Percentiles rank a stretch among this genome's conserved stretches.
phyloP scores from a whole-genome alignment of 306 rosid species.

The Dalbergia cochinchinensis region DNA sequence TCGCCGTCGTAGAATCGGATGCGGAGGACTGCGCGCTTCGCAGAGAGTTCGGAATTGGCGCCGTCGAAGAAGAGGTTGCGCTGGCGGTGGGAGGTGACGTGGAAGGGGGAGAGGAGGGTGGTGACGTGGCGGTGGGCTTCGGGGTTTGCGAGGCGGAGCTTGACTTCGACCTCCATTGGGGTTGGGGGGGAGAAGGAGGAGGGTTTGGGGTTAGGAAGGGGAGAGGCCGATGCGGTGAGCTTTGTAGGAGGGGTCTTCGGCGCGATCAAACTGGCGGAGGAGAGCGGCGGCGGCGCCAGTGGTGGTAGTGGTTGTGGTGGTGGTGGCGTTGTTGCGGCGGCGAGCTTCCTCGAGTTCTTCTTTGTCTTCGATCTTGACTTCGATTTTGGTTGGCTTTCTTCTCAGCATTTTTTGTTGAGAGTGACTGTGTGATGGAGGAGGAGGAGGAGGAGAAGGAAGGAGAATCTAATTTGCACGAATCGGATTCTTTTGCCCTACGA shows the following conservation, averaged over 20 bases:
- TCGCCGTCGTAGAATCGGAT: conserved; percentile 69
- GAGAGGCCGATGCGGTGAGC: conserved; percentile 61
- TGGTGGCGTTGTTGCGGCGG: conserved; percentile 53
- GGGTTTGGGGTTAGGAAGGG: conserved; percentile 7
- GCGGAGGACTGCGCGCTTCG: conserved; percentile 71
- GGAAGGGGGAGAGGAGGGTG: conserved; percentile 65
- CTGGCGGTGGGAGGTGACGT: conserved; percentile 68
- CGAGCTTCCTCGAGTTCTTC: conserved; percentile 89
- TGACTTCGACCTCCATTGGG: conserved; percentile 68
- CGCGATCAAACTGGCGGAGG: conserved; percentile 73
- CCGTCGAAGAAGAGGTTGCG: conserved; percentile 91
- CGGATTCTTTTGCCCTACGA: neutral
- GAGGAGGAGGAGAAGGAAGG: neutral
- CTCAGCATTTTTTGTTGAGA: conserved; percentile 64
- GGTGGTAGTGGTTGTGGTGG: conserved; percentile 34
- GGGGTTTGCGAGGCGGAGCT: conserved; percentile 71
- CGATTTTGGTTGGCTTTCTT: conserved; percentile 73
- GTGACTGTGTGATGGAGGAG: neutral
- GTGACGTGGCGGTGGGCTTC: conserved; percentile 59
- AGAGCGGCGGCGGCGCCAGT: conserved; percentile 60
- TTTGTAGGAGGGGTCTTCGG: conserved; percentile 59
- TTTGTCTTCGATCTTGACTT: conserved; percentile 79
- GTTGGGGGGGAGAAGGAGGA: neutral
- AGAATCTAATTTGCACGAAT: neutral
- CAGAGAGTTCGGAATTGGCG: conserved; percentile 65